phyloP scores from a whole-genome alignment of 108 stramenopile species.

The Cylindrotheca fusiformis region DNA sequence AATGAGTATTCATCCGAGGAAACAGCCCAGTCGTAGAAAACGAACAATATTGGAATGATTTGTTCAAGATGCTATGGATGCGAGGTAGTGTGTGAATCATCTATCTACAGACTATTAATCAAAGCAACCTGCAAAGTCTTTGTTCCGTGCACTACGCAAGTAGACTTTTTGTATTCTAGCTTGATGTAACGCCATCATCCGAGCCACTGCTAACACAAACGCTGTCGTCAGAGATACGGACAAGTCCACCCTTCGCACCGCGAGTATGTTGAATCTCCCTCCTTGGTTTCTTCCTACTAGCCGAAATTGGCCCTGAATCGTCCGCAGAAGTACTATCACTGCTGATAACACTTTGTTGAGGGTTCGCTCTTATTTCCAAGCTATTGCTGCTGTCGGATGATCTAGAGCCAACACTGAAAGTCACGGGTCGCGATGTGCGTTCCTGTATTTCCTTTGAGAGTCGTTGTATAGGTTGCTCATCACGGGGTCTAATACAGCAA shows the following conservation, averaged over 20 bases:
- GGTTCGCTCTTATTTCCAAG: slow-evolving; percentile 3
- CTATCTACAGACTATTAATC: no score
- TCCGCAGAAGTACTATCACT: slow-evolving; percentile 6
- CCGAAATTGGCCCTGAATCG: slow-evolving; percentile 4
- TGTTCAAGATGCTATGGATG: no score
- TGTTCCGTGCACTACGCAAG: no score
- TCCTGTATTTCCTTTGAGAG: slow-evolving; percentile 1
- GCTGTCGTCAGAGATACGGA: slow-evolving; percentile 11
- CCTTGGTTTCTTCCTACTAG: slow-evolving; percentile 1
- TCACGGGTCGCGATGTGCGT: slow-evolving; percentile 3
- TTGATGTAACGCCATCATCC: slow-evolving; percentile 13
- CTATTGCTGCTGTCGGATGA: slow-evolving; percentile 9
- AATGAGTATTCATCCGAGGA: no score
- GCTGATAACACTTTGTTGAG: slow-evolving; percentile 18
- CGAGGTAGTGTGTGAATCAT: no score
- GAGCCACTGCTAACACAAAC: slow-evolving; percentile 6
- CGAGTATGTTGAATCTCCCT: neutral
- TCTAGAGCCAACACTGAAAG: slow-evolving; percentile 15
- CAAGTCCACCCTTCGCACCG: neutral
- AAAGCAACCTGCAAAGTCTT: no score
- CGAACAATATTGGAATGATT: no score
- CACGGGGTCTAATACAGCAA: slow-evolving; percentile 68
- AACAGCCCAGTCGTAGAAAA: no score
- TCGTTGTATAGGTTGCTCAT: slow-evolving; percentile 1
- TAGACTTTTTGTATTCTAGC: no score